Conservation (phyloP, 768 basidiomycete genomes). For the Lactarius psammicola region DNA sequence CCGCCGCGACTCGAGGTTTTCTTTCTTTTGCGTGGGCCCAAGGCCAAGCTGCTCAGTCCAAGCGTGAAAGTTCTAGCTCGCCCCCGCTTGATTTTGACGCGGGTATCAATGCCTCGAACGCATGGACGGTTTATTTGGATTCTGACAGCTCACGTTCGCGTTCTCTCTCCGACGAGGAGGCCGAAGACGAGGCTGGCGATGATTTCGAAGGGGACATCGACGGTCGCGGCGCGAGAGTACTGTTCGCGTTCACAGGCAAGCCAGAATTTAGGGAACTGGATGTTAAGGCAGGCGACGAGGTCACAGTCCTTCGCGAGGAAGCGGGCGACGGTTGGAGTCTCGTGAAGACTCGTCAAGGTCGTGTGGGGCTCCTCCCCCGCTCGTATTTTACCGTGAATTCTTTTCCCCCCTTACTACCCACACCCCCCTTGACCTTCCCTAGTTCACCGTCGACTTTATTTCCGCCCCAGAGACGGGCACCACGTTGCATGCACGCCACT, state of each 20-base stretch:
- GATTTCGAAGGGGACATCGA: constrained; percentile 38
- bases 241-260: constrained; percentile 76
- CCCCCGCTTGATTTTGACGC: constrained; percentile 56
- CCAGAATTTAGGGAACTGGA: constrained; percentile 69
- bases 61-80: constrained; percentile 8
- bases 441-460: constrained; percentile 69
- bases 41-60: constrained; percentile 15
- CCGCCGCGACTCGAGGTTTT: constrained; percentile 16
- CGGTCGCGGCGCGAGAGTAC: constrained; percentile 58
- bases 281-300: constrained; percentile 65
- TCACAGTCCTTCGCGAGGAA: constrained; percentile 70
- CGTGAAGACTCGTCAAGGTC: constrained; percentile 49
- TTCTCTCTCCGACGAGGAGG: constrained; percentile 58
- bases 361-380: constrained; percentile 66
- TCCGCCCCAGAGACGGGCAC: constrained; percentile 46
- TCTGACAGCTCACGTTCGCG: constrained; percentile 34
- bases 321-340: constrained; percentile 81
- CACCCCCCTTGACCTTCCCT: constrained; percentile 20
- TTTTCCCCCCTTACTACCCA: constrained; percentile 13
- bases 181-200: constrained; percentile 29
- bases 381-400: constrained; percentile 67
- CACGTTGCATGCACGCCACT: constrained; percentile 33
- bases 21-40: constrained; percentile 24
- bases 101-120: constrained; percentile 73
- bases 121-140: constrained; percentile 68